Conservation (phyloP, 805 yeast genomes). For the Hanseniaspora lindneri region DNA sequence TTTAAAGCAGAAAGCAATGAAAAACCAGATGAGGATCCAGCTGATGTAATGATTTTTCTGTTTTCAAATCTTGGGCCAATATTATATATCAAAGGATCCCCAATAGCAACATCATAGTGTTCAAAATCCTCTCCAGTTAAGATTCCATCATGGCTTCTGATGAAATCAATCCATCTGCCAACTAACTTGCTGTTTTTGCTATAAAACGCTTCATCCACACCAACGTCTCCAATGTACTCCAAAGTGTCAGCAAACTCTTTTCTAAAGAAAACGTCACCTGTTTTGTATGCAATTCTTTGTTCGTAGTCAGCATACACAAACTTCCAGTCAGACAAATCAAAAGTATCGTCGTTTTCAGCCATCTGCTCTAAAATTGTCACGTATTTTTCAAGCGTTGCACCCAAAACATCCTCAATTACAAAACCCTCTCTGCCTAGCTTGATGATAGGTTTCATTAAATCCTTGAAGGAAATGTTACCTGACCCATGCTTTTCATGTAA, state of each 20-base stretch:
- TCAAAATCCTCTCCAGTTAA: constrained; percentile 54
- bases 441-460: constrained; percentile 65
- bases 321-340: constrained; percentile 40
- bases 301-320: constrained; percentile 34
- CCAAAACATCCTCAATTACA: constrained; percentile 37
- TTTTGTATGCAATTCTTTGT: constrained; percentile 29
- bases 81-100: constrained; percentile 27
- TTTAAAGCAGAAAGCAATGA: constrained; percentile 67
- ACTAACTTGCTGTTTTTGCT: constrained; percentile 74
- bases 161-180: constrained; percentile 39
- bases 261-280: constrained; percentile 53
- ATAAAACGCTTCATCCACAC: constrained; percentile 66
- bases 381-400: constrained; percentile 33
- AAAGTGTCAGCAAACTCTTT: constrained; percentile 56
- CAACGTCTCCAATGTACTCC: constrained; percentile 57
- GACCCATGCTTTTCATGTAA: constrained; percentile 53
- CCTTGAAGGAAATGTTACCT: constrained; percentile 59
- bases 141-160: constrained; percentile 53
- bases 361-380: constrained; percentile 26
- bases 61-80: constrained; percentile 24
- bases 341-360: background rate
- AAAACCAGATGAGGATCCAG: constrained; percentile 76
- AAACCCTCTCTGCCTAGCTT: constrained; percentile 57
- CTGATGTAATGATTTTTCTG: constrained; percentile 22
- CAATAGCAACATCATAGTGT: constrained; percentile 41